Base-by-base conservation (phyloP, 257 asterid species). In the Anisodus tanguticus region DNA sequence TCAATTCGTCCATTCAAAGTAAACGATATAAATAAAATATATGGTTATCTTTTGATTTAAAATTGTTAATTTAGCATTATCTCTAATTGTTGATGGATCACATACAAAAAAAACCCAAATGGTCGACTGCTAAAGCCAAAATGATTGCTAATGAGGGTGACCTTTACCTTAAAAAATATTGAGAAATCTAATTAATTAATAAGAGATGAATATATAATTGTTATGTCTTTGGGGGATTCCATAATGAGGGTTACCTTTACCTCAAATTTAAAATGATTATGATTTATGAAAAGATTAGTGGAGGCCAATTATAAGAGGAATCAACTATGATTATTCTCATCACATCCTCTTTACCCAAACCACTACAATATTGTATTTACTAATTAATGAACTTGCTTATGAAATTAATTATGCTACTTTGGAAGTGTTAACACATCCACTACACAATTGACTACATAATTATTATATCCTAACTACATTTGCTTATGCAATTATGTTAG, bases 231-330 rank as follows among this genome's bases (percentile, higher is more conserved):
- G 57, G 57, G 57, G 43, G 79, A 70, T 70, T 70, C 57, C 55
- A 8, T 70, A 70, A 26, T 39, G 57, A 43, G 31, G 79, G 37
- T 70, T 35, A 17, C 57, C 57, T 70, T 70, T 43, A 70, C 16
- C 37, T 70, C 67, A 19, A 62, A 45, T 8, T 13, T 16, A 70
- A 22, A 1, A 0, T 51, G 37, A 74, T 76, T 22, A 26, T 11
- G 45, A 76, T 3, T 41, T 41, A 41, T 0, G 2, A 3, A 74
- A 26, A 3, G 22, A 49, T 22, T 74, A 45, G 63, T 74, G 81
- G 81, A 74, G 62, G 62, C 22, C 81, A 74, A 49, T 51, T 45
- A 74, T 49, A 26, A n/a, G 80, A 74, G 62, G 80, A 74, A 74
- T 74, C 9, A 49, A 74, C 49, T 74, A 58, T 11, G 43, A 22